Conservation (phyloP, 2,329 filamentous ascomycete species). For the Furcasterigmium furcatum region DNA sequence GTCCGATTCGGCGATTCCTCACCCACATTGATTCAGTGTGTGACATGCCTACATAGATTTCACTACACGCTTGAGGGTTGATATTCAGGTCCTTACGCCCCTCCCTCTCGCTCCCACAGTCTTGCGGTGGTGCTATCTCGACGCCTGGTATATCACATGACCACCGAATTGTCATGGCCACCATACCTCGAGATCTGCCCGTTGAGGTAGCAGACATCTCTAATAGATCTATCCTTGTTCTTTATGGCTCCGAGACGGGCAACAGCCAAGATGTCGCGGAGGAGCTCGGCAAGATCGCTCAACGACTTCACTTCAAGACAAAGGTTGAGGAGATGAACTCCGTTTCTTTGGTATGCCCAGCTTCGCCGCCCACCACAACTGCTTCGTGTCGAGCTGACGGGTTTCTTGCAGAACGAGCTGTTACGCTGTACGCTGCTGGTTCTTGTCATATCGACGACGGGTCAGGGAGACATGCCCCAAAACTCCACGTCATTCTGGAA, state of each 20-base stretch:
- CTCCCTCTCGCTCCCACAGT: too few relatives aligned
- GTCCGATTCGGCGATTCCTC: too few relatives aligned
- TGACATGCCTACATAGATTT: too few relatives aligned
- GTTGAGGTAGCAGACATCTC: conserved; percentile 19
- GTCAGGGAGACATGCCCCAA: conserved; percentile 87
- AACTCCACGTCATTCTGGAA: conserved; percentile 86
- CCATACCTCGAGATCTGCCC: conserved; percentile 8
- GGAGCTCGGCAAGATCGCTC: conserved; percentile 71
- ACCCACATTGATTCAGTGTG: too few relatives aligned
- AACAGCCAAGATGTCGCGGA: conserved; percentile 90
- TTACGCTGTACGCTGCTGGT: conserved; percentile 59
- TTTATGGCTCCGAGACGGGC: conserved; percentile 94
- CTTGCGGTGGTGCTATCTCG: too few relatives aligned
- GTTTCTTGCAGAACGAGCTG: conserved; percentile 23
- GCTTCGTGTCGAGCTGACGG: neutral
- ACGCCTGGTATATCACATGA: too few relatives aligned
- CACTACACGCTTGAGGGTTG: too few relatives aligned
- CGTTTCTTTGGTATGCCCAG: conserved; percentile 64
- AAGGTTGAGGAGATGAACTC: conserved; percentile 74
- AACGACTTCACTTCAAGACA: conserved; percentile 76
- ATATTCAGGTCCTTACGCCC: too few relatives aligned
- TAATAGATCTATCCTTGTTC: conserved; percentile 56
- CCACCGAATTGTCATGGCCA: conserved; percentile 2
- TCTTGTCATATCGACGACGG: conserved; percentile 86
- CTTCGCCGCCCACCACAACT: neutral